Base-by-base conservation (phyloP, 2,329 filamentous ascomycete genomes). In the Trichoderma sp. region DNA sequence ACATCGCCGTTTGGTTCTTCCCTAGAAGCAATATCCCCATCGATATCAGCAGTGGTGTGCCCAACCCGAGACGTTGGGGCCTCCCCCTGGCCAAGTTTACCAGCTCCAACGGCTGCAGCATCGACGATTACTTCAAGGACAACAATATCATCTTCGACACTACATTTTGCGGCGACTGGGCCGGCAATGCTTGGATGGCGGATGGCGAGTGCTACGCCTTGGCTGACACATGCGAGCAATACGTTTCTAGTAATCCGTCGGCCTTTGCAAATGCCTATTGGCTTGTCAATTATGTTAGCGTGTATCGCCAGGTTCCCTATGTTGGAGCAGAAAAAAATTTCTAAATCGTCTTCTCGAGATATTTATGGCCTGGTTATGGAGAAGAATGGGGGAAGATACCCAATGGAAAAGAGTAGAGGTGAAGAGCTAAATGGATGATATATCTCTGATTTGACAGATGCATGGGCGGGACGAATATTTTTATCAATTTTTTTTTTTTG, bases 131-230 rank as follows among this genome's bases (percentile, higher is more conserved):
- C 78, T 96, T 97, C 81, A 81, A 81, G 69, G 79, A 90, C 69
- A 86, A 97, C 81, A 86, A 90, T 73, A 88, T 97, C 70, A 86
- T 94, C 70, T 89, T 95, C 78, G 88, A 94, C 79, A 95, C 89
- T 1, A 91, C 91, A 6, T 92, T 97, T 77, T 97, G 94, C 78
- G 94, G 94, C 22, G 87, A 90, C 75, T 97, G 93, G 93, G 93
- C 93, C 8, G 92, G 92, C 27, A 67, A 71, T 4, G 87, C 89
- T 37, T 97, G 91, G 90, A 74, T 75, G 58, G 74, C 77, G 35
- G 84, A 89, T 69, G 70, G 78, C 5, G 83, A 85, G 52, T 94
- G 91, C 77, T 79, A 84, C 1, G 79, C 84, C 48, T 82, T 87
- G 71, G 91, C 87, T 0, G 70, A 79, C 45, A 89, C 88, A 1